phyloP scores from a whole-genome alignment of 441 rosid genomes.

The Cnidoscolus chayamansa region DNA sequence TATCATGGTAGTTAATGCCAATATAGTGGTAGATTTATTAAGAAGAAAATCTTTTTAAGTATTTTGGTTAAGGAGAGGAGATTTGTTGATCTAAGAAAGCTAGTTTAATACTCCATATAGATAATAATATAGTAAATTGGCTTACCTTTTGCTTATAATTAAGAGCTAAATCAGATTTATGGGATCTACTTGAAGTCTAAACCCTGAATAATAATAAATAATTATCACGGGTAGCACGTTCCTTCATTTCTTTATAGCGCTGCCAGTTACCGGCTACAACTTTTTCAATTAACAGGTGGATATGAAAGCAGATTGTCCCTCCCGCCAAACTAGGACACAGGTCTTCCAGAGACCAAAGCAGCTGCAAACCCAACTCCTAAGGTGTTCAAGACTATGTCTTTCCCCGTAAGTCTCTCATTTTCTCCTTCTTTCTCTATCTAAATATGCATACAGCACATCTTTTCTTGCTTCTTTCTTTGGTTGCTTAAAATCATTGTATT shows the following conservation, averaged over 20 bases:
- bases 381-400: neutral
- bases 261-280: neutral
- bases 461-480: neutral
- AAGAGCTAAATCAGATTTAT: no score
- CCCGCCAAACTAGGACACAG: slow-evolving; percentile 5
- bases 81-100: no score
- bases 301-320: neutral
- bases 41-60: no score
- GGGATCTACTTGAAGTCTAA: neutral
- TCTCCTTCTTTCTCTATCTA: neutral
- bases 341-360: neutral
- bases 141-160: no score
- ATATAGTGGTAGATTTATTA: no score
- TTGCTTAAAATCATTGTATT: neutral
- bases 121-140: no score
- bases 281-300: neutral
- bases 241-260: no score
- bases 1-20: no score
- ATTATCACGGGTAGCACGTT: neutral
- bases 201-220: neutral
- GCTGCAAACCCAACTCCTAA: neutral
- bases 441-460: neutral
- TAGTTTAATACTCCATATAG: no score
- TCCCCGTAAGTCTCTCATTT: slow-evolving; percentile 10
- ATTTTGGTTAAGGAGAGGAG: no score